Conservation (phyloP, 192 early-diverging fungal species). For the Thamnidium elegans region DNA sequence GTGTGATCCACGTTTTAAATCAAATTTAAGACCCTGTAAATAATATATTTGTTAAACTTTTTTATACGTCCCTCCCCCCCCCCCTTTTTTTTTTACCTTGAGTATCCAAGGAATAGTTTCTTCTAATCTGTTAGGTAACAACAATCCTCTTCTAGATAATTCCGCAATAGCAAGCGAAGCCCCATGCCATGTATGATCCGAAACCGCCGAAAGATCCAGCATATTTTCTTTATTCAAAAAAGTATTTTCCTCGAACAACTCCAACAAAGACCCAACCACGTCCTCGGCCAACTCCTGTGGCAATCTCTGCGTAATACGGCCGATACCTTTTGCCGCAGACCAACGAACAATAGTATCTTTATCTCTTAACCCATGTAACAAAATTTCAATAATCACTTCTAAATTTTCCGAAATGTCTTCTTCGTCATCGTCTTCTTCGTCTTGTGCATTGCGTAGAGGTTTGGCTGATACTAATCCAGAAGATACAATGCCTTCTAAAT, state of each 20-base stretch:
- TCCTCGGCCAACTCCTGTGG: constrained; percentile 79
- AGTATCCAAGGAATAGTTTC: constrained; percentile 81
- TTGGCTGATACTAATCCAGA: background rate
- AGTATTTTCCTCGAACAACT: constrained; percentile 81
- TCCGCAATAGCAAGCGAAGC: constrained; percentile 90
- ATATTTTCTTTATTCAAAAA: constrained; percentile 37
- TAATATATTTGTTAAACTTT: constrained; percentile 73
- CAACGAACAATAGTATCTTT: constrained; percentile 96
- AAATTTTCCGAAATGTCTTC: constrained; percentile 81
- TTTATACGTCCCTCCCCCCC: no score
- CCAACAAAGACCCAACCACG: constrained; percentile 74
- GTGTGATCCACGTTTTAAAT: constrained; percentile 82
- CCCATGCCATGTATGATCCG: constrained; percentile 94
- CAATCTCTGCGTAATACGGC: constrained; percentile 79
- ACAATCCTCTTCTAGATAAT: constrained; percentile 79
- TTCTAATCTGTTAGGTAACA: constrained; percentile 68
- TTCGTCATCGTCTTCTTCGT: constrained; percentile 46
- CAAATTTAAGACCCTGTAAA: constrained; percentile 77
- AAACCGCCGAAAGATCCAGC: constrained; percentile 71
- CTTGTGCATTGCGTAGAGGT: constrained; percentile 6
- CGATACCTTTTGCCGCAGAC: constrained; percentile 97
- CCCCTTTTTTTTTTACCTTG: constrained; percentile 36
- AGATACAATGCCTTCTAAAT: constrained; percentile 34
- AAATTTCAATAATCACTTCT: constrained; percentile 77
- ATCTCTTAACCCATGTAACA: constrained; percentile 82